Conservation (phyloP, 306 rosid species). For the Senna tora region DNA sequence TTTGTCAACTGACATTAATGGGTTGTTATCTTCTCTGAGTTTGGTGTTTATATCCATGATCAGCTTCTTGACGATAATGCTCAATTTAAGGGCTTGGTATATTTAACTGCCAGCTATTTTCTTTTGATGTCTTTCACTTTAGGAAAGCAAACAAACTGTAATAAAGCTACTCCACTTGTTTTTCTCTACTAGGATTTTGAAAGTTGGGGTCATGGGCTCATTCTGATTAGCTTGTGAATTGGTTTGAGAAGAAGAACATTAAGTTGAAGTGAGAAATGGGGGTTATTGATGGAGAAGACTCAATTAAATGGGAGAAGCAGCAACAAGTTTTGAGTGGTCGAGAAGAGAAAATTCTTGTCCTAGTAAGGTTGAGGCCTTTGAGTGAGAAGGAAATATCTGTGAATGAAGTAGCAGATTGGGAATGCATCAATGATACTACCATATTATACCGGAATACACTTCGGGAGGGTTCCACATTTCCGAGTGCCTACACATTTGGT, state of each 20-base stretch:
- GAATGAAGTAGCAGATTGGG: conserved; percentile 89
- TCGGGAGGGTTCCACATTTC: conserved; percentile 94
- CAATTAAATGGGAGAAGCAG: conserved; percentile 83
- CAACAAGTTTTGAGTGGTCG: conserved; percentile 60
- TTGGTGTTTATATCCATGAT: conserved; percentile 50
- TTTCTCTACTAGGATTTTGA: conserved; percentile 35
- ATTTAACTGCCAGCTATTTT: conserved; percentile 46
- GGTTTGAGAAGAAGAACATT: conserved; percentile 39
- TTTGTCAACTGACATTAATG: conserved; percentile 36
- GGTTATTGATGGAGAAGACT: conserved; percentile 69
- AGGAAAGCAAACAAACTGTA: conserved; percentile 38
- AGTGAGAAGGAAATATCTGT: conserved; percentile 69
- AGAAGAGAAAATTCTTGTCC: conserved; percentile 87
- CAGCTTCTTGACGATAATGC: conserved; percentile 49
- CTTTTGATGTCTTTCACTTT: conserved; percentile 40
- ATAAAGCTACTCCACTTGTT: conserved; percentile 26
- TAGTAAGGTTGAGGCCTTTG: conserved; percentile 85
- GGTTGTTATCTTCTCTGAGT: conserved; percentile 30
- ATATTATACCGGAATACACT: conserved; percentile 81
- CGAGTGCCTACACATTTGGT: conserved; percentile 88
- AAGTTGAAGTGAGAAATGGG: conserved; percentile 63
- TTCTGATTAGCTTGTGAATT: conserved; percentile 38
- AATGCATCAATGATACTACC: conserved; percentile 89
- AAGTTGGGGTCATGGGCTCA: conserved; percentile 21
- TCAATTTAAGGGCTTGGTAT: conserved; percentile 40